Evolutionary conservation across 331 rosid species (phyloP), one percentile per base, ranked within the genome.

Genomic region (Cucumis variabilis): DNA sequence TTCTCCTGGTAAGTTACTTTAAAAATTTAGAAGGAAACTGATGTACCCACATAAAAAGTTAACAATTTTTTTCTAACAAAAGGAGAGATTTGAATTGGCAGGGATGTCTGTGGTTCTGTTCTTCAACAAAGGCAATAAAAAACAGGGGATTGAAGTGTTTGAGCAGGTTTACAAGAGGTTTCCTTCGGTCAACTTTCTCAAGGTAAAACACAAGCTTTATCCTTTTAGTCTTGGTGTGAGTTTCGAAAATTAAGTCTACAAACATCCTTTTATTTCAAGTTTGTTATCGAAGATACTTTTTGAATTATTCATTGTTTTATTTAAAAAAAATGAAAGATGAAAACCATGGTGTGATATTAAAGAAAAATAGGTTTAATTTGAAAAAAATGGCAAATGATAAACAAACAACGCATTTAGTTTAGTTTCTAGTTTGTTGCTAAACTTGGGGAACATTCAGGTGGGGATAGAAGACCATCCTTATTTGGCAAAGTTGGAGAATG

Each of bases 91-190:
- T 19, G 20, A 13, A 37, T 87, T 77, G 65, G 85, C 90, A 96
- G 99, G 98, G n/a, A 94, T 93, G 96, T 90, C 96, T 21, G 98
- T 96, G 80, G 99, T 93, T 81, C 93, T 95, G 20, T 96, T 96
- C 69, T 91, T 93, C 89, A 92, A 91, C 89, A 95, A 94, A 88
- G 86, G 89, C 41, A 92, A 92, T 75, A 89, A 91, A 80, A 93
- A 93, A 84, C 89, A 92, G 82, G 94, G 87, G 58, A 63, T 91
- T 46, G 90, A 91, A 66, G 88, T 87, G 83, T 87, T 96, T 63
- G 97, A 94, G 80, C 92, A 94, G 89, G 96, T 90, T 27, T 90
- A 98, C 96, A 90, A 92, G 92, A 88, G 91, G 90, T 96, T 92
- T 80, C 99, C 97, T 67, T 94, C 97, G 6, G 94, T 96, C 24